Percentiles rank a stretch among this genome's conserved stretches.
Evolutionary conservation across 768 basidiomycete genomes (phyloP).

Genomic region (Suillus sp.): DNA sequence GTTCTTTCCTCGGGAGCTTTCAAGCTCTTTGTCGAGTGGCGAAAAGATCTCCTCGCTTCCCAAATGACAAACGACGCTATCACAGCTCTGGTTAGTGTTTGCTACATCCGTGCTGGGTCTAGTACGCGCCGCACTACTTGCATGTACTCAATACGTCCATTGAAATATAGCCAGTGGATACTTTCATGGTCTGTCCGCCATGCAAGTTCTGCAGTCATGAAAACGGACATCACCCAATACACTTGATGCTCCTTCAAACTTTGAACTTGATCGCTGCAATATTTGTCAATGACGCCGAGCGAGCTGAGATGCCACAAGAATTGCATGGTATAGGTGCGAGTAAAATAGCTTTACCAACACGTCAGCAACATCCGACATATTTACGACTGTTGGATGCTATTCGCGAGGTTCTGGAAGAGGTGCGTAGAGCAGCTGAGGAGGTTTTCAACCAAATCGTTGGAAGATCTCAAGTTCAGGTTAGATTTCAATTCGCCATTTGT

Average conservation of each 20-base stretch:
- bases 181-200: slow-evolving; percentile 45
- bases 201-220: slow-evolving; percentile 31
- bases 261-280: slow-evolving; percentile 45
- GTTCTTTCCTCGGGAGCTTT: slow-evolving; percentile 17
- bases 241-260: slow-evolving; percentile 42
- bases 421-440: slow-evolving; percentile 18
- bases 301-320: neutral
- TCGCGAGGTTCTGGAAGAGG: slow-evolving; percentile 26
- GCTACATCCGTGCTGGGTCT: slow-evolving; percentile 18
- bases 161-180: slow-evolving; percentile 50
- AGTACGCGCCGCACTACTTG: slow-evolving; percentile 15
- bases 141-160: slow-evolving; percentile 26
- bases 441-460: slow-evolving; percentile 22
- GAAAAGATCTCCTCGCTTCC: slow-evolving; percentile 16
- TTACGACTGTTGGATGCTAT: slow-evolving; percentile 23
- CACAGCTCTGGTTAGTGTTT: slow-evolving; percentile 32
- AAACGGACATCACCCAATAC: slow-evolving; percentile 28
- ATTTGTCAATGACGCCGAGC: slow-evolving; percentile 38
- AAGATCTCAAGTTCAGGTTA: slow-evolving; percentile 30
- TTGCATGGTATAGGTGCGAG: neutral
- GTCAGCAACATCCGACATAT: slow-evolving; percentile 4
- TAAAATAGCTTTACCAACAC: slow-evolving; percentile 6
- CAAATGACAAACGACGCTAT: slow-evolving; percentile 5
- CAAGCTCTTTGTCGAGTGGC: slow-evolving; percentile 18
- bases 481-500: slow-evolving; percentile 10